Base-by-base conservation (phyloP, 2,329 filamentous ascomycete genomes). In the Xylaria sp. region DNA sequence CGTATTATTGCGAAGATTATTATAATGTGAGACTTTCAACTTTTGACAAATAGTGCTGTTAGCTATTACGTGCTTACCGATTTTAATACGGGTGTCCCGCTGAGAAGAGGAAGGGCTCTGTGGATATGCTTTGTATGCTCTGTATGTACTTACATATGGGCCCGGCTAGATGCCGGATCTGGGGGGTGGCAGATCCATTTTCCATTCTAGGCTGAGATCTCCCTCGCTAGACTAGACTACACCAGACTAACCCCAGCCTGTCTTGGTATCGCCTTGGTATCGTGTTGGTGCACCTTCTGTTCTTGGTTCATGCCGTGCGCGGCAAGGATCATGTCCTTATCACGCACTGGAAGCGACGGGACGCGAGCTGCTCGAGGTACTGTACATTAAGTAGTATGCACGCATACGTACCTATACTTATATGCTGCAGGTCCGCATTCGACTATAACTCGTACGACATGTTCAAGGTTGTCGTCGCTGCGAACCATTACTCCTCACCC, bases 261-360 rank as follows among this genome's bases (percentile, higher is more conserved):
- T 53, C 41, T 48, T 40, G 13, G n/a, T n/a, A n/a, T n/a, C n/a
- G n/a, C n/a, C n/a, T n/a, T n/a, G n/a, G n/a, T n/a, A n/a, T n/a
- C n/a, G n/a, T n/a, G n/a, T n/a, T n/a, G 23, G 40, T 48, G 27
- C 56, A 63, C 60, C 60, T 63, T 63, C 60, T 58, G 37, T 52
- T 63, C 56, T 60, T 29, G 60, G 60, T 40, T 47, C 37, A 54
- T 58, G 23, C n/a, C 15, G 27, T 35, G 48, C 38, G 13, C 19
- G 33, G 43, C 41, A 40, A 27, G 49, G 33, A 40, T 47, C 47
- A 38, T 29, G 13, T 41, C 27, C 47, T 61, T 61, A 61, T 61
- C 58, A 27, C 29, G 41, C 19, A 33, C 60, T 60, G 58, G 52
- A 37, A 49, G 47, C 58, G 54, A 58, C 48, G 48, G 53, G 54